phyloP scores from a whole-genome alignment of 2,329 filamentous ascomycete genomes.

The Capronia epimyces region DNA sequence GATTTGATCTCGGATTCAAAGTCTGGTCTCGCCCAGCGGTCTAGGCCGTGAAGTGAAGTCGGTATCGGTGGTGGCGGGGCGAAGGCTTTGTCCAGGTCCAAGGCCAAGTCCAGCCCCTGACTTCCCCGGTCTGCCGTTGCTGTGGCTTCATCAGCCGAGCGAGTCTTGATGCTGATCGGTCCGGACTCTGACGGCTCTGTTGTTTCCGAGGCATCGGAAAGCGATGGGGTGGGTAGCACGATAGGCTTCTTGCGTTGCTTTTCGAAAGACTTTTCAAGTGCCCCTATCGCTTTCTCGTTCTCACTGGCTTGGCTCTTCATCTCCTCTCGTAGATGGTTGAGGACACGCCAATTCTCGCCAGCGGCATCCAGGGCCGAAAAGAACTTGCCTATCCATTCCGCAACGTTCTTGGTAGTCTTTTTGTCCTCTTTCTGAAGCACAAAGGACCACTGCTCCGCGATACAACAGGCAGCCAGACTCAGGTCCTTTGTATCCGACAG shows the following conservation, averaged over 20 bases:
- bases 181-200: conserved; percentile 5
- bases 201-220: not conserved
- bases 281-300: conserved; percentile 34
- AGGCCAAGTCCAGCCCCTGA: conserved; percentile 4
- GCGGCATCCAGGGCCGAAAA: conserved; percentile 51
- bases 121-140: not conserved
- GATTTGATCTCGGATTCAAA: conserved; percentile 68
- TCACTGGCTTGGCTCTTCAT: conserved; percentile 39
- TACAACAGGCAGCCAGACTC: conserved; percentile 59
- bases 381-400: conserved; percentile 55
- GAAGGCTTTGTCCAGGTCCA: conserved; percentile 51
- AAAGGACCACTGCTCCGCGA: conserved; percentile 75
- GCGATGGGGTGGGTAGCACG: not conserved
- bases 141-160: not conserved
- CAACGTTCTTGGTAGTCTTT: conserved; percentile 46
- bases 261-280: conserved; percentile 38
- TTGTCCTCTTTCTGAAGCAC: conserved; percentile 49
- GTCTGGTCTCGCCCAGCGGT: conserved; percentile 53
- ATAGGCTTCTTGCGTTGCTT: conserved; percentile 24
- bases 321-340: conserved; percentile 44
- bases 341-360: conserved; percentile 46
- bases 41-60: conserved; percentile 43
- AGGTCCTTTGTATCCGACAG: conserved; percentile 28
- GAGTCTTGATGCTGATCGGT: not conserved
- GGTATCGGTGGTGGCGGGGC: conserved; percentile 45